Base-by-base conservation (phyloP, 1,139 yeast species). In the Saccharomycopsis phalli region DNA sequence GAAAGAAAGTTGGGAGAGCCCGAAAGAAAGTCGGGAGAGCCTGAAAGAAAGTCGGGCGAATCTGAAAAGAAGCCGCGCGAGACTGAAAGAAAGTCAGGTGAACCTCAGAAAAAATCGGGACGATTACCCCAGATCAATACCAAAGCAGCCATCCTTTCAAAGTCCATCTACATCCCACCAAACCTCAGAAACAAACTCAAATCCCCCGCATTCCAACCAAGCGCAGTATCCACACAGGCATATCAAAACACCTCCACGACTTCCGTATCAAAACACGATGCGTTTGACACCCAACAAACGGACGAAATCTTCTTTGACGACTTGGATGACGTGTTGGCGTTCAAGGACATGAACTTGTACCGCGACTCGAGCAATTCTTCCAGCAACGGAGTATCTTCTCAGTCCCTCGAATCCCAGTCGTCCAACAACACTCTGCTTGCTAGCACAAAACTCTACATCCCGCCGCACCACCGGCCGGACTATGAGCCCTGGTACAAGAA, bases 101-200 rank as follows among this genome's bases (percentile, higher is more conserved):
- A n/a, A n/a, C n/a, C n/a, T n/a, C n/a, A n/a, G n/a, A 25, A 25
- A 11, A 10, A 25, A 11, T 25, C 11, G 10, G 27, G 11, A 10
- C 27, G 11, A 11, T 11, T 11, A 11, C 41, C 26, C 38, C 47
- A 28, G 32, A 36, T 33, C 47, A 50, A 30, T 36, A 47, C 41
- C 36, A 48, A 36, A 40, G 45, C 33, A 37, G 41, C 34, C 30
- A 34, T 31, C 47, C 46, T 36, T 46, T n/a, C n/a, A n/a, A n/a
- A n/a, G n/a, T n/a, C 48, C 26, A 52, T 39, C 53, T 81, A 81
- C 51, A 62, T 81, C 34, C 88, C 88, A 22, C 91, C 88, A 14
- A 78, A 73, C 54, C 63, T 81, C 53, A 66, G 88, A 54, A 47
- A 42, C 36, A 14, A 27, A 16, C 36, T 44, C 18, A 44, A 44